Conservation (phyloP, 2,329 filamentous ascomycete species). For the Trichophyton simii region DNA sequence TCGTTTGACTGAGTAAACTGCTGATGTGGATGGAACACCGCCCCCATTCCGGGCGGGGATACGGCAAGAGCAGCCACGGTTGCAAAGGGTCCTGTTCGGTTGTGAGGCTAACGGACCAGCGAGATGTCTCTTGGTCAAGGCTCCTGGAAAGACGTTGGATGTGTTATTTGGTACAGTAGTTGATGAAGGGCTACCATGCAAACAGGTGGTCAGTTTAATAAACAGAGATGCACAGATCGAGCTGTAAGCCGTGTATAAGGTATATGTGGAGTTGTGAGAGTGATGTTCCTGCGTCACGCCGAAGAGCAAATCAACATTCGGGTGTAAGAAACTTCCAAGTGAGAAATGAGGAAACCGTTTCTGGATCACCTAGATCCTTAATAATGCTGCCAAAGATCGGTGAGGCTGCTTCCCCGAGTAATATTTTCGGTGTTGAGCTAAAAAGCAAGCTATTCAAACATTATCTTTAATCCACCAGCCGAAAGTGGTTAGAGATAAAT, state of each 20-base stretch:
- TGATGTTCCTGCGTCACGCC: constrained; percentile 2
- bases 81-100: constrained; percentile 31
- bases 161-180: constrained; percentile 1
- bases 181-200: constrained; percentile 5
- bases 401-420: constrained; percentile 1
- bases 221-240: not conserved
- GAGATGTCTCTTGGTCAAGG: not conserved
- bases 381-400: constrained; percentile 1
- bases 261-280: not conserved
- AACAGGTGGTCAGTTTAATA: not conserved
- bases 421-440: constrained; percentile 1
- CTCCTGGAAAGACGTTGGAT: constrained; percentile 23
- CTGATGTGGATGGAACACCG: constrained; percentile 47
- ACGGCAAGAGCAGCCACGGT: constrained; percentile 53
- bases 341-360: not conserved
- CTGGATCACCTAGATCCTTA: not conserved
- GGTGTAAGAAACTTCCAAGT: constrained; percentile 1
- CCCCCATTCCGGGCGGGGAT: constrained; percentile 50
- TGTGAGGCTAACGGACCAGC: constrained; percentile 25
- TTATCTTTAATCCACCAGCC: constrained; percentile 1
- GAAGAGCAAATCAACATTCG: not conserved
- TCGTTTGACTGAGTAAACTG: constrained; percentile 49
- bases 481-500: constrained; percentile 1
- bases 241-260: not conserved
- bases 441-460: constrained; percentile 3